A percentile compares a stretch with the other conserved stretches of the same genome.
These are phyloP conservation scores for Penicilliopsis zonata DNA, from an alignment of 495 filamentous ascomycete species.

Conservation along the genomic window DNA sequence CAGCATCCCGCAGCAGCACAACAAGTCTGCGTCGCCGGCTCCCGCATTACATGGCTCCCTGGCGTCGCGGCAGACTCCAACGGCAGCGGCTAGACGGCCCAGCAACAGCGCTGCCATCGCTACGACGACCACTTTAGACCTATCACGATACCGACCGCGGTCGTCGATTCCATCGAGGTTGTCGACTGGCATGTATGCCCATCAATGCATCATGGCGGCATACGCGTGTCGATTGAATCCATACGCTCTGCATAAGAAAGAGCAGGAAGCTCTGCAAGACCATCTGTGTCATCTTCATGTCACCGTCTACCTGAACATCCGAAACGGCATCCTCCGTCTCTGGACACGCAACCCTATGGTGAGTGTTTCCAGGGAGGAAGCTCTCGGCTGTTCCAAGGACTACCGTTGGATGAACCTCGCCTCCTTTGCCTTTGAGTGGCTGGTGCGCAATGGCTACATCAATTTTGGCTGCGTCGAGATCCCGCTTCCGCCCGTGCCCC, in stretches of 20 bases:
- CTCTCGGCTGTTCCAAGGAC: conserved; percentile 84
- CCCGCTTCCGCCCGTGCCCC: conserved; percentile 24
- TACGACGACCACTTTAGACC: conserved; percentile 7
- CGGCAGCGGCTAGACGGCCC: conserved; percentile 5
- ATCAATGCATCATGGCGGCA: conserved; percentile 78
- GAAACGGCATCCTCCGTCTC: conserved; percentile 85
- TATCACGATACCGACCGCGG: conserved; percentile 41
- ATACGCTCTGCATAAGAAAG: conserved; percentile 74
- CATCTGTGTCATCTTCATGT: conserved; percentile 83
- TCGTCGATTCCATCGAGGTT: conserved; percentile 72
- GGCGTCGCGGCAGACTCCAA: conserved; percentile 8
- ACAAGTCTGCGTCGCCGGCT: conserved; percentile 21
- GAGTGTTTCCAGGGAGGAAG: conserved; percentile 76
- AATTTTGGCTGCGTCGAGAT: conserved; percentile 88
- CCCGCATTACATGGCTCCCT: conserved; percentile 8
- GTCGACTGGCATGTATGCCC: conserved; percentile 61
- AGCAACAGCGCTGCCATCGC: too few relatives aligned
- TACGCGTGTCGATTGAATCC: conserved; percentile 84
- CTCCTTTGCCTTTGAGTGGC: conserved; percentile 82
- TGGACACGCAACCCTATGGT: conserved; percentile 89
- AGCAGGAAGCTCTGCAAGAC: conserved; percentile 66
- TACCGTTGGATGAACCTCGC: conserved; percentile 85
- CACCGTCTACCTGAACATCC: conserved; percentile 91
- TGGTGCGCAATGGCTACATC: conserved; percentile 84
- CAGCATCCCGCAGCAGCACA: conserved; percentile 9